Percentiles rank a stretch among this genome's conserved stretches.
Conservation (phyloP, 2,329 filamentous ascomycete genomes). For the Neonectria neomacrospora region DNA sequence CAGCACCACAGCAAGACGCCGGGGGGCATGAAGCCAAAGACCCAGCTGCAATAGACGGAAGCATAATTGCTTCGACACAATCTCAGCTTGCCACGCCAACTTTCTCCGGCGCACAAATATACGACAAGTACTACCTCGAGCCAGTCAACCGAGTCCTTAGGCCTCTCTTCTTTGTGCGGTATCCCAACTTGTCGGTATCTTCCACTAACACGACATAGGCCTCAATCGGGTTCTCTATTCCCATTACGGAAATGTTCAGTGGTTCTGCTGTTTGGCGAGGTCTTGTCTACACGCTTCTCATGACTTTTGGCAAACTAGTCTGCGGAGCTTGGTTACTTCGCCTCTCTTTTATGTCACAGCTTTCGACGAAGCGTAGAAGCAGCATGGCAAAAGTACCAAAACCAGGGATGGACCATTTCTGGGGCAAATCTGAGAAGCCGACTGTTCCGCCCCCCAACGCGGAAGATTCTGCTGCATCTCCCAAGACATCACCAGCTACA, state of each 20-base stretch:
- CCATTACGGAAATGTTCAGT: constrained; percentile 75
- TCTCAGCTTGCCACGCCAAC: background rate
- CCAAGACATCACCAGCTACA: background rate
- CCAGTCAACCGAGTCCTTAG: constrained; percentile 61
- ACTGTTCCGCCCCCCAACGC: background rate
- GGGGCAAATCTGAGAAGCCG: background rate
- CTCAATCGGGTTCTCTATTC: constrained; percentile 81
- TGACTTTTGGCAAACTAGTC: constrained; percentile 70
- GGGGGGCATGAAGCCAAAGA: background rate
- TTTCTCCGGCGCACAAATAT: constrained; percentile 24
- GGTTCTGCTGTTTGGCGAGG: constrained; percentile 76
- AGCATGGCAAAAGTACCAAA: background rate
- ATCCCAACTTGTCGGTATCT: rapidly evolving
- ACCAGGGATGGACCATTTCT: constrained; percentile 1
- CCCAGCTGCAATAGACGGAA: background rate
- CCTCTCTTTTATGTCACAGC: background rate
- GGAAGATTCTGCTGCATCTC: background rate
- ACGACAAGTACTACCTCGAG: constrained; percentile 46
- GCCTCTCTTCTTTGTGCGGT: constrained; percentile 77
- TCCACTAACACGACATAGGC: constrained; percentile 49
- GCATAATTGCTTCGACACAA: background rate
- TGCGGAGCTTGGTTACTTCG: constrained; percentile 69
- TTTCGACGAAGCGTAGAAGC: background rate
- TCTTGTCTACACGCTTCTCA: constrained; percentile 76
- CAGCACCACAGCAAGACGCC: background rate